phyloP scores from a whole-genome alignment of 768 basidiomycete genomes.

The Scleroderma bovista region DNA sequence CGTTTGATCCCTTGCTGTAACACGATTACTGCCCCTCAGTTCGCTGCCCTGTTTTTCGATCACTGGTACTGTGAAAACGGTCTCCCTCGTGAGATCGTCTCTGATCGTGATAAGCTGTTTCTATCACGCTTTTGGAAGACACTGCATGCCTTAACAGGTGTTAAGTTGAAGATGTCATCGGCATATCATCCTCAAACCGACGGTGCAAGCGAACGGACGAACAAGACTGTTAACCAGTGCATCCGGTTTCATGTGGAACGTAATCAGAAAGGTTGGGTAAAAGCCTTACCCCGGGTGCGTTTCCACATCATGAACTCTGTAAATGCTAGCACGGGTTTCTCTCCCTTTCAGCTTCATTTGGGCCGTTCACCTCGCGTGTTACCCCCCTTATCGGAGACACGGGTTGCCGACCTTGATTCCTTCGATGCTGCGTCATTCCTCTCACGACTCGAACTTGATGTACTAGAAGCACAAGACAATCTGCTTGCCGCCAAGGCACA shows the following conservation, averaged over 20 bases:
- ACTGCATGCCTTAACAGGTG: conserved; percentile 15
- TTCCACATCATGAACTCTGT: conserved; percentile 32
- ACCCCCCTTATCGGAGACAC: conserved; percentile 8
- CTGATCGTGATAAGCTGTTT: conserved; percentile 31
- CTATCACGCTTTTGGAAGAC: conserved; percentile 27
- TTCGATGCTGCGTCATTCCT: neutral
- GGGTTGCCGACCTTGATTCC: neutral
- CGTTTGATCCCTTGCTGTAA: conserved; percentile 2
- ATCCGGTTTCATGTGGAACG: conserved; percentile 17
- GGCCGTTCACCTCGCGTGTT: conserved; percentile 20
- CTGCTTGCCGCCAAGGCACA: conserved; percentile 28
- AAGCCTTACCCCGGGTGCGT: conserved; percentile 18
- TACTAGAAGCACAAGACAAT: conserved; percentile 29
- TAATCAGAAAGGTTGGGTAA: conserved; percentile 27
- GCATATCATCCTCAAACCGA: conserved; percentile 36
- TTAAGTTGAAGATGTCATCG: conserved; percentile 28
- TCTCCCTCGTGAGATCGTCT: conserved; percentile 24
- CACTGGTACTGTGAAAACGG: conserved; percentile 31
- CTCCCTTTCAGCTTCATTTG: conserved; percentile 24
- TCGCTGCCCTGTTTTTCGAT: conserved; percentile 20
- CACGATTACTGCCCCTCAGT: conserved; percentile 9
- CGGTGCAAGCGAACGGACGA: conserved; percentile 28
- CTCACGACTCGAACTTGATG: conserved; percentile 10
- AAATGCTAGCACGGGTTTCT: conserved; percentile 28
- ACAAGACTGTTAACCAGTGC: conserved; percentile 28